A percentile compares a stretch with the other conserved stretches of the same genome.
phyloP scores from a whole-genome alignment of 2,329 filamentous ascomycete genomes.

The Trichoderma oligosporum region DNA sequence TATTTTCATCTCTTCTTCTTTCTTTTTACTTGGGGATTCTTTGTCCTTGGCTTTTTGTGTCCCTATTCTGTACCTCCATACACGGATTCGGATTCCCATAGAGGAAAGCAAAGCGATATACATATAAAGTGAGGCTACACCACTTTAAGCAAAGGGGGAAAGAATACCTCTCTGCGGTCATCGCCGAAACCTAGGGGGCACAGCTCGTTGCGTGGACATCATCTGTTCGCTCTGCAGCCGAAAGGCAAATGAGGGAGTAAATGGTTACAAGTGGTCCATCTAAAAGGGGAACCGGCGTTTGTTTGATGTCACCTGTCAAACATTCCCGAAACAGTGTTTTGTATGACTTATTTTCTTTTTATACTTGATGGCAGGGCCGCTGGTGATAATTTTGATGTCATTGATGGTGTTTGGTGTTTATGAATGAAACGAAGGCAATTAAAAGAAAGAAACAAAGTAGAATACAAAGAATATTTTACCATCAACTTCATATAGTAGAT shows the following conservation, averaged over 20 bases:
- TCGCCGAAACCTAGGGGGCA: background rate
- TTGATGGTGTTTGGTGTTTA: background rate
- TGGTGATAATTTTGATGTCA: background rate
- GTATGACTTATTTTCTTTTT: background rate
- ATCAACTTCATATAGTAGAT: too few species aligned
- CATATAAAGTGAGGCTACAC: background rate
- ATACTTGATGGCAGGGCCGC: background rate
- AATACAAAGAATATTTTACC: too few species aligned
- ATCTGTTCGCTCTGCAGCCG: conserved; percentile 14
- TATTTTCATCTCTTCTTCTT: background rate
- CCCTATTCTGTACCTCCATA: too few species aligned
- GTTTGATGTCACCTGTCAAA: conserved; percentile 21
- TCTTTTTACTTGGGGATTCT: too few species aligned
- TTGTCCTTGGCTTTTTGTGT: background rate
- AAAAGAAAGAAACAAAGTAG: too few species aligned
- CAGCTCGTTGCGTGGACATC: background rate
- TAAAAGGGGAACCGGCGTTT: background rate
- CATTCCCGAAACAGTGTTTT: conserved; percentile 12
- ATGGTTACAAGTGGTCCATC: background rate
- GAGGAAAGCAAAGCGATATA: background rate
- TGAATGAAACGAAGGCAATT: background rate
- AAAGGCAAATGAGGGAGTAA: background rate
- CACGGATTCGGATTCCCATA: background rate
- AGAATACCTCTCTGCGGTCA: background rate
- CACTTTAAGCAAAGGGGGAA: background rate